Base-by-base conservation (phyloP, 495 filamentous ascomycete genomes). In the Penicillium roqueforti region DNA sequence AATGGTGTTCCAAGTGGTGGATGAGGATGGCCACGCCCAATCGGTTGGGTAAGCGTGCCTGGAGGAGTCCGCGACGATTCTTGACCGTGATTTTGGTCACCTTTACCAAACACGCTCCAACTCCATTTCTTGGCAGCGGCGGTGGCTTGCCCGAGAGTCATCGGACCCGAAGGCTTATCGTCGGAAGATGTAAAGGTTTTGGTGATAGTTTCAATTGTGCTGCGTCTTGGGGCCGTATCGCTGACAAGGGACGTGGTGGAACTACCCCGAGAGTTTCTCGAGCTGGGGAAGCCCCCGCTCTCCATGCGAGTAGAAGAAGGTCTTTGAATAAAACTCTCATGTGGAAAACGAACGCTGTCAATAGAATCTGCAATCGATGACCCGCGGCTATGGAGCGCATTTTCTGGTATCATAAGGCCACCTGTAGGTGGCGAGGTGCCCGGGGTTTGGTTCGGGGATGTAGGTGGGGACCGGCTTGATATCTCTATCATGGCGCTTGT, bases 51-150 rank as follows among this genome's bases (percentile, higher is more conserved):
- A 11, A 82, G 78, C 34, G 83, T 82, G n/a, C 73, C 75, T 55
- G 67, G 71, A 62, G 66, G 69, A 29, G 47, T 26, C 62, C 72
- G 74, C 38, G 66, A 65, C 51, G 62, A 41, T 38, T 68, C 58
- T 14, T 72, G 72, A 13, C 53, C 51, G 6, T 58, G 22, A 62
- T 61, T 68, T 28, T 58, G 46, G 1, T 77, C 73, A 14, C 81
- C 77, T 36, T 84, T 80, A 45, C 82, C 82, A 46, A 92, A 78
- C 4, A 88, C 83, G 59, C 81, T 86, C 75, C 83, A 80, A 16
- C 87, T 82, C 92, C 91, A 97, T 68, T 88, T 90, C 66, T 87
- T 92, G 3, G 91, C 89, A 11, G 82, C 85, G 5, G 87, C 85
- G 14, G 89, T 87, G 4, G 85, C 89, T 40, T 84, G 84, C 1